Conservation (phyloP, 164 flowering plant genomes). For the Berberis vulgaris region DNA sequence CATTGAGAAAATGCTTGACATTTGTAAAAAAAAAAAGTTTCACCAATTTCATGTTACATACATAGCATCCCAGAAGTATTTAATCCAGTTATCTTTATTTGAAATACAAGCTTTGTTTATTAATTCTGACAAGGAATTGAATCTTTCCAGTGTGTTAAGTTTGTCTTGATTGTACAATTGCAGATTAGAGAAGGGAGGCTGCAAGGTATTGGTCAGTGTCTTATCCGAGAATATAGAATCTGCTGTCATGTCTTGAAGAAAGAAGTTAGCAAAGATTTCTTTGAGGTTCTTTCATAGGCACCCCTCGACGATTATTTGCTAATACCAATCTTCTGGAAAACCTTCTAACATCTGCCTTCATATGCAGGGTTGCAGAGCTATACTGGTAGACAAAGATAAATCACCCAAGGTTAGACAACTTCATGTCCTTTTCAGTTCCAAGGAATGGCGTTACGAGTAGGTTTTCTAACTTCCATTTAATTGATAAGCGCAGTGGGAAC, state of each 20-base stretch:
- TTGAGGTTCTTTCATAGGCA: slow-evolving; percentile 14
- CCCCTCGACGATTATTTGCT: background rate
- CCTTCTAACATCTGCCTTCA: slow-evolving; percentile 1
- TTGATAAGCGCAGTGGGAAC: slow-evolving; percentile 62
- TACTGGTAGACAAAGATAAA: slow-evolving; percentile 59
- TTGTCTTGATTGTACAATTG: slow-evolving; percentile 4
- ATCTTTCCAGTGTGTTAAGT: too few species aligned
- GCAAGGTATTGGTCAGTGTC: slow-evolving; percentile 81
- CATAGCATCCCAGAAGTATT: too few species aligned
- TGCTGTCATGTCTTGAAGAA: slow-evolving; percentile 60
- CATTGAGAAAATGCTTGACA: too few species aligned
- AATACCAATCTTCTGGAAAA: background rate
- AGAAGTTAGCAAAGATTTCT: slow-evolving; percentile 52
- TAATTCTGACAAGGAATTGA: too few species aligned
- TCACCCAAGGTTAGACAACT: slow-evolving; percentile 22
- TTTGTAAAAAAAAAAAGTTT: too few species aligned
- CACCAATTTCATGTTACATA: too few species aligned
- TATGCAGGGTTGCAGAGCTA: slow-evolving; percentile 63
- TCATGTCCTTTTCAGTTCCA: too few species aligned
- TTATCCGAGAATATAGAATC: slow-evolving; percentile 74
- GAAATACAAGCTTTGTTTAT: too few species aligned
- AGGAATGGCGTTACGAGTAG: too few species aligned
- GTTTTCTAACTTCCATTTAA: background rate
- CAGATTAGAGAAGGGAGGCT: slow-evolving; percentile 94
- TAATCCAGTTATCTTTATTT: too few species aligned